Conservation (phyloP, 2,329 filamentous ascomycete genomes). For the Fusarium verrucosum region DNA sequence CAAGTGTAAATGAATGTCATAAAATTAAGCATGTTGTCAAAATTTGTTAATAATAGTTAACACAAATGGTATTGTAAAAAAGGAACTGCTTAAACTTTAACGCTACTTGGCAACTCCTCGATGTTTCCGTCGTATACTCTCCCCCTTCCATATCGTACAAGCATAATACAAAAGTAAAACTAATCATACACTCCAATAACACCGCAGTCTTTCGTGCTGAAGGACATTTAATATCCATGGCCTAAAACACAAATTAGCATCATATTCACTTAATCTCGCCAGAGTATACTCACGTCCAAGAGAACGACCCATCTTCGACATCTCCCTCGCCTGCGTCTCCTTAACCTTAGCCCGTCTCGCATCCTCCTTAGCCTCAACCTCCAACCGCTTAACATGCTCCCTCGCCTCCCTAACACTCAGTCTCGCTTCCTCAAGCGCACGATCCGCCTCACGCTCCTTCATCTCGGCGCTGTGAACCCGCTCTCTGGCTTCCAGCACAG, state of each 20-base stretch:
- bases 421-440: slow-evolving; percentile 67
- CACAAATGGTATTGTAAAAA: slow-evolving; percentile 11
- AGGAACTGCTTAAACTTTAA: not conserved
- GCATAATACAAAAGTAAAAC: slow-evolving; percentile 5
- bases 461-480: slow-evolving; percentile 69
- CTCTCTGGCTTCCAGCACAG: slow-evolving; percentile 69
- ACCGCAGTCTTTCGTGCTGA: fast-evolving
- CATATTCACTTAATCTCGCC: fast-evolving
- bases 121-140: slow-evolving; percentile 1
- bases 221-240: slow-evolving; percentile 14
- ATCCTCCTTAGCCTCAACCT: slow-evolving; percentile 72
- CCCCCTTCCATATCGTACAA: slow-evolving; percentile 22
- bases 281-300: slow-evolving; percentile 67
- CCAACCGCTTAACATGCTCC: slow-evolving; percentile 69
- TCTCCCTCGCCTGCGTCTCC: slow-evolving; percentile 69
- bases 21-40: not conserved
- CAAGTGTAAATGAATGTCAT: not conserved
- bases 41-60: not conserved
- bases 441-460: slow-evolving; percentile 72
- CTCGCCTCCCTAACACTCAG: slow-evolving; percentile 68
- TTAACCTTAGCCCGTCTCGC: slow-evolving; percentile 73
- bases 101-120: not conserved
- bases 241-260: slow-evolving; percentile 12
- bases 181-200: not conserved
- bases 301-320: slow-evolving; percentile 74